Evolutionary conservation across 257 asterid species (phyloP).

Genomic region (Mentha longifolia): DNA sequence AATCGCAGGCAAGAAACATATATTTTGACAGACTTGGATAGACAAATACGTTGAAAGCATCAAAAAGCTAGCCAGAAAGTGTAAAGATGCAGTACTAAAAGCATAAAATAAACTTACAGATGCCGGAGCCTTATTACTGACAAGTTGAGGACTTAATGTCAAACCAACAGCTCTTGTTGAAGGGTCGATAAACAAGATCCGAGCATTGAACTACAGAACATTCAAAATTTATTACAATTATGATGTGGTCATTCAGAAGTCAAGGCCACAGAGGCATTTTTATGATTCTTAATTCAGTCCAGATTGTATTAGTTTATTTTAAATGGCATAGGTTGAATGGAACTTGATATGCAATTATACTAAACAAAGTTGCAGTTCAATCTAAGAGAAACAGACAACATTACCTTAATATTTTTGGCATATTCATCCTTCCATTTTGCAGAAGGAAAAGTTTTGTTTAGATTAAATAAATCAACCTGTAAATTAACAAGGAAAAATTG

Average conservation of each 20-base stretch:
- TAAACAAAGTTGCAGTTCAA: neutral
- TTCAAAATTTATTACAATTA: constrained; percentile 16
- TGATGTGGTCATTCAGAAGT: neutral
- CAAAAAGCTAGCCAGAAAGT: neutral
- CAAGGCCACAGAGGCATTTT: neutral
- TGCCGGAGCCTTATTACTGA: constrained; percentile 77
- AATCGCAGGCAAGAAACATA: neutral
- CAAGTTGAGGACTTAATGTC: constrained; percentile 83
- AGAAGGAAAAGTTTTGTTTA: constrained; percentile 66
- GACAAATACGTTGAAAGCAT: constrained; percentile 3
- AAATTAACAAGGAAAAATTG: constrained; percentile 12
- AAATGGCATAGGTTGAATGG: neutral
- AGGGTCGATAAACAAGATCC: constrained; percentile 95
- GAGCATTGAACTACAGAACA: constrained; percentile 78
- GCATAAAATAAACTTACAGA: constrained; percentile 59
- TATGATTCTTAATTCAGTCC: neutral
- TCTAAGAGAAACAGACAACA: constrained; percentile 18
- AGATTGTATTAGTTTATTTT: neutral
- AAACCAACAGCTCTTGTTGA: constrained; percentile 94
- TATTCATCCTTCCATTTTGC: constrained; percentile 85
- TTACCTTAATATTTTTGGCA: constrained; percentile 80
- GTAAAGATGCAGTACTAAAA: neutral
- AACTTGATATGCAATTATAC: neutral
- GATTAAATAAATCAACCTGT: constrained; percentile 86
- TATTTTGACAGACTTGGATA: constrained; percentile 3